Evolutionary conservation across 106 monocot genomes (phyloP).

Genomic region (Phalaenopsis aphrodite): DNA sequence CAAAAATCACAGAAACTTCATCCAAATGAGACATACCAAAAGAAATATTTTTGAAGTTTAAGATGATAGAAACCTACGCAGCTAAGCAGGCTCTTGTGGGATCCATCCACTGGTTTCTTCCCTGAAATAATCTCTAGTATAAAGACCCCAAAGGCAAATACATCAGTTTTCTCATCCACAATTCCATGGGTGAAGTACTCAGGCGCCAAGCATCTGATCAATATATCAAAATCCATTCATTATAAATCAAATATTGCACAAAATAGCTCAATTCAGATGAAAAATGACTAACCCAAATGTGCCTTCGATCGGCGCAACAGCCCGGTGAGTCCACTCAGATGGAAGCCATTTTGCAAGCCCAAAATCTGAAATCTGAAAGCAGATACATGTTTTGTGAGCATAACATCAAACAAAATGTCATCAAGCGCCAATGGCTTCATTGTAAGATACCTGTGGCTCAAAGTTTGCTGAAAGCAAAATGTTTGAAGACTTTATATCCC

Average conservation of each 20-base stretch:
- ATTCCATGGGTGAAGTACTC: constrained; percentile 86
- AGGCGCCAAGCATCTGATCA: constrained; percentile 65
- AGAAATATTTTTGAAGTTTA: not conserved
- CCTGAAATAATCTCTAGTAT: constrained; percentile 75
- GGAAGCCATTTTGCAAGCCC: constrained; percentile 69
- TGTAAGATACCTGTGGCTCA: constrained; percentile 38
- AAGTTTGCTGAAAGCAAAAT: constrained; percentile 44
- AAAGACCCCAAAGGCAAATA: constrained; percentile 80
- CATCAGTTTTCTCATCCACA: constrained; percentile 86
- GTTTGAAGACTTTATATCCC: constrained; percentile 63
- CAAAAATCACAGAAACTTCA: not conserved
- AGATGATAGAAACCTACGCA: constrained; percentile 27
- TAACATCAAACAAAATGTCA: not conserved
- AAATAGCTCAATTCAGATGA: not conserved
- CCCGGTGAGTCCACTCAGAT: constrained; percentile 45
- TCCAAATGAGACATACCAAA: not conserved
- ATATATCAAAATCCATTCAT: not conserved
- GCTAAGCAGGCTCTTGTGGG: constrained; percentile 66
- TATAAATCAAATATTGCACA: not conserved
- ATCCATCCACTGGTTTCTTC: constrained; percentile 67
- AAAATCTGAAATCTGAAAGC: constrained; percentile 54
- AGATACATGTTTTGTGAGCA: not conserved
- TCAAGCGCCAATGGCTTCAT: not conserved
- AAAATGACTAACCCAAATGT: constrained; percentile 37
- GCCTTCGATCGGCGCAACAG: constrained; percentile 53